Percentiles rank a stretch among this genome's conserved stretches.
Evolutionary conservation across 2,329 filamentous ascomycete species (phyloP).

Genomic region (Trichoderma koningii): DNA sequence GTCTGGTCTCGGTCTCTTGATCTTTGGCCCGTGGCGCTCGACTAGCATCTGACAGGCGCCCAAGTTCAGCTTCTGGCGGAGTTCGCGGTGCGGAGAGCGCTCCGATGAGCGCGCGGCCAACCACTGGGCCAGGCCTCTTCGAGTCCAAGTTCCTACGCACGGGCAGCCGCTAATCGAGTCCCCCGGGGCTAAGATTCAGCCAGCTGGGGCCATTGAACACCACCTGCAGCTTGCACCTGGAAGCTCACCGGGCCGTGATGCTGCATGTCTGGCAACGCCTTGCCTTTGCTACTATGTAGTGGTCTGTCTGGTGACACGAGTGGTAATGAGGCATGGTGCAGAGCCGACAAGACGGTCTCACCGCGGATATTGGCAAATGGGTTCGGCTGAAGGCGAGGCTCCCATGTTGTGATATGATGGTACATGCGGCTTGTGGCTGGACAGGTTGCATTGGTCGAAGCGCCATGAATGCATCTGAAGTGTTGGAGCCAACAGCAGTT

Average conservation of each 20-base stretch:
- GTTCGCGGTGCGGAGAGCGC: constrained; percentile 4
- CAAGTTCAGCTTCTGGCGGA: not conserved
- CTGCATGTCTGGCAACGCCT: not conserved
- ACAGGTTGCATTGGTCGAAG: not conserved
- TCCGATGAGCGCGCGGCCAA: constrained; percentile 17
- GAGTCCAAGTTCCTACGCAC: no score
- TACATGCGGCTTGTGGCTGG: not conserved
- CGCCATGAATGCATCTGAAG: not conserved
- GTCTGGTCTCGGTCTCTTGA: no score
- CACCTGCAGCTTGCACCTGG: not conserved
- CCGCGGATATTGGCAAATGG: no score
- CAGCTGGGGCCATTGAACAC: no score
- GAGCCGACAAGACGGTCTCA: no score
- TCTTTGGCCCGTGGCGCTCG: not conserved
- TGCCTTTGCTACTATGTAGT: not conserved
- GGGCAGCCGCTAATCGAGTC: not conserved
- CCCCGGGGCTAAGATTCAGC: no score
- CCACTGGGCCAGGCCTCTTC: not conserved
- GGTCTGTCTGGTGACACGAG: no score
- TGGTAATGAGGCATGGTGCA: no score
- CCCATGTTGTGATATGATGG: no score
- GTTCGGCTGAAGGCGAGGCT: not conserved
- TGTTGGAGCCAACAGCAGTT: constrained; percentile 9
- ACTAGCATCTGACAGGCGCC: constrained; percentile 21
- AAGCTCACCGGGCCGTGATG: constrained; percentile 1